Evolutionary conservation across 2,329 filamentous ascomycete genomes (phyloP), one percentile per base, ranked within the genome.

Genomic region (Chaetomiaceae sp.): DNA sequence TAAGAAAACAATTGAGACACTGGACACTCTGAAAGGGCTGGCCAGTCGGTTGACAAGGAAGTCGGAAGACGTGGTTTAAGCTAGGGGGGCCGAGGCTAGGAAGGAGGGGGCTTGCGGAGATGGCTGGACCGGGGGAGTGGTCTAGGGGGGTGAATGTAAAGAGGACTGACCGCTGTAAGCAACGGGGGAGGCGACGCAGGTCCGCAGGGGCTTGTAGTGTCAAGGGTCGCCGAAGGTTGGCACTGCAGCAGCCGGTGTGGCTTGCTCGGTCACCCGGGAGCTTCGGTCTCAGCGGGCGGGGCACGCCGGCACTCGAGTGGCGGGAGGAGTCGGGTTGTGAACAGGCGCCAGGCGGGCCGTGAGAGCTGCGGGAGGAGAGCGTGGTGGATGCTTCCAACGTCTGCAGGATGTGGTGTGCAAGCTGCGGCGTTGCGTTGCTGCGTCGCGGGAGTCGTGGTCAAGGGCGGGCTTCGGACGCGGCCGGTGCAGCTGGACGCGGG

Each of bases 121-220:
- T 24, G 35, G 11, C 10, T 7, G 27, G 33, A 43, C 7, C 5
- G 6, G 22, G 30, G n/a, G n/a, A n/a, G n/a, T n/a, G n/a, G n/a
- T n/a, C n/a, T n/a, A n/a, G n/a, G 47, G 48, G 51, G n/a, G 51
- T 53, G 48, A 37, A 32, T 38, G 24, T 51, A 51, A 36, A n/a
- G 14, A 29, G 40, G 24, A 39, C 40, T 45, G 39, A 45, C 48
- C 37, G 22, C 42, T 50, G 47, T 49, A 47, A 50, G 48, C 52
- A 42, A 18, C 27, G 15, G 15, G 24, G 20, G 22, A 38, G 29
- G 32, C 29, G 27, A 56, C 50, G 51, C 55, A 57, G 52, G 32
- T 55, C 45, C 49, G 39, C 49, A 54, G 45, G 11, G 17, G 38
- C 38, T 34, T 33, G 44, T 38, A n/a, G 29, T 32, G 29, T 14